Evolutionary conservation across 768 basidiomycete species (phyloP), one percentile per base, ranked within the genome.

Genomic region (Guyanaporus albipodus): DNA sequence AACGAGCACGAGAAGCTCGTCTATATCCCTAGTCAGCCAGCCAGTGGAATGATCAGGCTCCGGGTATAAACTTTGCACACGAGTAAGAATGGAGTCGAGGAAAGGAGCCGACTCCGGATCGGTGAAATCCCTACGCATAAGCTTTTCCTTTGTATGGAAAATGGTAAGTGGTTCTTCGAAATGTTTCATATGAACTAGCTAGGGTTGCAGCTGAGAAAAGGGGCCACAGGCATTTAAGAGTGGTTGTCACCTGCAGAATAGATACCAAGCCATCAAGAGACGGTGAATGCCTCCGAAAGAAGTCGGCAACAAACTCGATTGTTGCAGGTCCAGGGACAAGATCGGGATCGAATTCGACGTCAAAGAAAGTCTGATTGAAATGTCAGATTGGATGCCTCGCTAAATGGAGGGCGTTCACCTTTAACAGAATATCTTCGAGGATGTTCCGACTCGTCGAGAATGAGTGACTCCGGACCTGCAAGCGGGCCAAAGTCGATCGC

Each of bases 161-260:
- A 73, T 39, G 4, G 76, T 71, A 12, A 87, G 62, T 0, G 82
- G 80, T 21, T 86, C 78, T 22, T 73, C 73, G 53, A 86, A 87
- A 61, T 91, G 87, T 50, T 85, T 85, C 61, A 89, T 62, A 57
- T 87, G 71, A 0, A 72, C 70, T 3, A 89, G 67, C 84, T 89
- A 21, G 11, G 17, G 52, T 12, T 34, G 39, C 12, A 35, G 8
- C 15, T 42, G 26, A 51, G 44, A 39, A 34, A 27, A 3, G 18
- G 18, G 28, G 15, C 4, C 6, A 2, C 10, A 1, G 27, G 15
- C 9, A n/a, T 11, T 31, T 4, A 28, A 37, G 4, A 17, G 42
- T 14, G n/a, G 26, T 23, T 35, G 66, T 46, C 48, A 84, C 85
- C 69, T 88, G 86, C 6, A 91, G 59, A 27, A 80, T 72, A 7